A percentile compares a stretch with the other conserved stretches of the same genome.
Evolutionary conservation across 139 green algal genomes (phyloP).

Genomic region (Astrephomene gubernaculifera): DNA sequence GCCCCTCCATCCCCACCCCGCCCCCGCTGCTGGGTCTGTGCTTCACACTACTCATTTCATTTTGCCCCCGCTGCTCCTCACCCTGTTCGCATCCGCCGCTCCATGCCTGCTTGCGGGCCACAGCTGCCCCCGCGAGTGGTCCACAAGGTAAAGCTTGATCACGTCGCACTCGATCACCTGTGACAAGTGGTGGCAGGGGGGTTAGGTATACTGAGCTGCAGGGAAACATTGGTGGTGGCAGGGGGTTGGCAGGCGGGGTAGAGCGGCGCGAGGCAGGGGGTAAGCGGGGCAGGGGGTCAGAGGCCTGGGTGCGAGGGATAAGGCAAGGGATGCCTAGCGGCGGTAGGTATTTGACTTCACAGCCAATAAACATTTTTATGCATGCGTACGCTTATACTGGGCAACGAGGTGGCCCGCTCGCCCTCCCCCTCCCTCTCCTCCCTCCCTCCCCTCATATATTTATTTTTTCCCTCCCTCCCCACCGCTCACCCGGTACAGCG

Average conservation of each 20-base stretch:
- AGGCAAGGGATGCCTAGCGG: too few species aligned
- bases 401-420: background rate
- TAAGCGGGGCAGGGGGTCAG: background rate
- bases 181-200: background rate
- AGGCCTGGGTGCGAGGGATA: too few species aligned
- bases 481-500: slow-evolving; percentile 32
- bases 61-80: background rate
- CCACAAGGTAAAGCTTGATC: slow-evolving; percentile 43
- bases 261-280: too few species aligned
- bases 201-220: too few species aligned
- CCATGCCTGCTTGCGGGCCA: slow-evolving; percentile 26
- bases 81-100: slow-evolving; percentile 9
- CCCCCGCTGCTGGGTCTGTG: background rate
- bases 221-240: too few species aligned
- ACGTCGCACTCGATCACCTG: slow-evolving; percentile 42
- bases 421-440: background rate
- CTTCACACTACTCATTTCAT: too few species aligned
- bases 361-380: too few species aligned
- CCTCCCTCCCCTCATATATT: background rate
- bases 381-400: background rate
- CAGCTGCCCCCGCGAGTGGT: slow-evolving; percentile 24
- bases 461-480: background rate
- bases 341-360: too few species aligned
- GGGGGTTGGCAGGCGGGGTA: too few species aligned
- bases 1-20: background rate